Evolutionary conservation across 306 rosid genomes (phyloP).

Genomic region (Inga leiocalycina): DNA sequence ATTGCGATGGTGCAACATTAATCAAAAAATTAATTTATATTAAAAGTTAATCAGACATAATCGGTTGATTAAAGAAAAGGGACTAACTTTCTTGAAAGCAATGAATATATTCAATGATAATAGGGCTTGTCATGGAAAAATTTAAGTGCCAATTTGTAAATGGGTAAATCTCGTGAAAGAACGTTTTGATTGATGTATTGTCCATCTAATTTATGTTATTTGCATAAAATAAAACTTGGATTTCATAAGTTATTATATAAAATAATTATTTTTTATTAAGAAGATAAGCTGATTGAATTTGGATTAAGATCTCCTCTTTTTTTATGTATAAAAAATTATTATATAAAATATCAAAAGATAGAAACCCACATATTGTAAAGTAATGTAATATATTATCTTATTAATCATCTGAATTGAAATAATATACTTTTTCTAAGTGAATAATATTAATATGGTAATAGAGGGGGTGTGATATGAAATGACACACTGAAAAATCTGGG

Average conservation of each 20-base stretch:
- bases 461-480: neutral
- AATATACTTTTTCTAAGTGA: neutral
- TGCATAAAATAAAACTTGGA: neutral
- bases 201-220: neutral
- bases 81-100: slow-evolving; percentile 1
- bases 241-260: neutral
- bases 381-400: neutral
- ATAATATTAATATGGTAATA: no score
- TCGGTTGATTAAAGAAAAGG: slow-evolving; percentile 8
- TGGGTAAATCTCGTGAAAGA: slow-evolving; percentile 40
- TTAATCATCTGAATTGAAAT: neutral
- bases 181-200: slow-evolving; percentile 38
- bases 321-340: no score
- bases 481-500: neutral
- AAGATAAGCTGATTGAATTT: no score
- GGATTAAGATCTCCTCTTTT: no score
- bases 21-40: neutral
- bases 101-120: slow-evolving; percentile 32
- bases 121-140: slow-evolving; percentile 49
- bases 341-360: no score
- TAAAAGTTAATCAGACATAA: neutral
- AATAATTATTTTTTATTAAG: no score
- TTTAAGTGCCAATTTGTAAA: slow-evolving; percentile 42
- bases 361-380: no score
- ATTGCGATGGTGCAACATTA: slow-evolving; percentile 40